Base-by-base conservation (phyloP, 306 rosid genomes). In the Phaseolus lunatus region DNA sequence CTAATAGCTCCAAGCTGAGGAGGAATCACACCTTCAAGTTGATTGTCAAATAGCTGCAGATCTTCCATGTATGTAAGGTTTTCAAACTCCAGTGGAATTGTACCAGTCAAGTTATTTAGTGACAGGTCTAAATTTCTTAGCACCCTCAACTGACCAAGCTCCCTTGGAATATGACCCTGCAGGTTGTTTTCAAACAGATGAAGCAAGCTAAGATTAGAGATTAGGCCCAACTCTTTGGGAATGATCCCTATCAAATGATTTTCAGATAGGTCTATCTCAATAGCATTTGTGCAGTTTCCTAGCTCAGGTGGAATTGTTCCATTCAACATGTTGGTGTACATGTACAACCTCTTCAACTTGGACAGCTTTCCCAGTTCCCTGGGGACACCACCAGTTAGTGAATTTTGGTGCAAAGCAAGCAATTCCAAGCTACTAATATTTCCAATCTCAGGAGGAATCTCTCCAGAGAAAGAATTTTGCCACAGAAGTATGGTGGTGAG, bases 241-340 rank as follows among this genome's bases (percentile, higher is more conserved):
- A 91, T 89, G 81, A 26, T 61, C 53, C 93, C 92, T 16, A 70
- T 80, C 70, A 91, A 72, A 78, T 68, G 88, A 58, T 91, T 91
- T 66, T 91, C 96, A 1, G 93, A 91, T 22, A 91, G 86, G 77
- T 91, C 96, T 66, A 91, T 87, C 83, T 91, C 90, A 79, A 79
- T 52, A 61, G 90, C 96, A 67, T 49, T 84, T 73, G 86, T 89
- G 50, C 92, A 89, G 77, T 86, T 91, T 79, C 92, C 90, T 72
- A 91, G 84, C 78, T 87, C 91, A 13, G 44, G 37, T 26, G 93
- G 92, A 59, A 91, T 87, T 33, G 92, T 89, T 54, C 89, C 96
- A 79, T 91, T 91, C 83, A 91, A 73, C 82, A 69, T 85, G 85
- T 89, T 91, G 80, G 90, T 91, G 71, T 91, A 91, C 79, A 89